Evolutionary conservation across 1,284 basidiomycete species (phyloP).

Genomic region (Sporisorium scitamineum): DNA sequence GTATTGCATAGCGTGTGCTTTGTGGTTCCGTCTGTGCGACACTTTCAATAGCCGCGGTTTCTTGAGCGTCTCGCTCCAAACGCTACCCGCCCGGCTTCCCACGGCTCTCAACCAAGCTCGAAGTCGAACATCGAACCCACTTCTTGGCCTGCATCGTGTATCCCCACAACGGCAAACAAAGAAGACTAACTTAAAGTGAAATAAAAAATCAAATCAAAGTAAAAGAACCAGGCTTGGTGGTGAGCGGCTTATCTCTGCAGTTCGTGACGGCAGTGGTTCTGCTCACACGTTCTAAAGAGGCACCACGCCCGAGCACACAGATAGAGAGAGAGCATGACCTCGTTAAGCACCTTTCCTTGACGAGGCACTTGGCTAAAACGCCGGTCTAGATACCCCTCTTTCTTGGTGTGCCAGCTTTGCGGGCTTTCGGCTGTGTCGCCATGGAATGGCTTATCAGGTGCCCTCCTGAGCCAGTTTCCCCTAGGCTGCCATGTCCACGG

Average conservation of each 20-base stretch:
- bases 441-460: neutral
- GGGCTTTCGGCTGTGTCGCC: neutral
- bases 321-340: neutral
- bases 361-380: neutral
- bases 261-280: neutral
- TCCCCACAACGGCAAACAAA: neutral
- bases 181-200: neutral
- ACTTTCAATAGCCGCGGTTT: neutral
- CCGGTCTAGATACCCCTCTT: neutral
- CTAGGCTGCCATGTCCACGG: neutral
- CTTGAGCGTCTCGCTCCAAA: conserved; percentile 8
- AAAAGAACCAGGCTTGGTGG: neutral
- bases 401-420: neutral
- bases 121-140: neutral
- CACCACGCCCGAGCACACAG: no score
- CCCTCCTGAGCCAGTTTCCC: neutral
- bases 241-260: conserved; percentile 11
- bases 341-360: conserved; percentile 9
- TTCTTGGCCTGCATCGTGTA: neutral
- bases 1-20: no score
- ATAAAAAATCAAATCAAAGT: neutral
- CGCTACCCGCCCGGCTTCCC: conserved; percentile 1
- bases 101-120: neutral
- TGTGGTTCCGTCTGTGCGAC: neutral
- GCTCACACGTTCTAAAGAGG: neutral